A percentile compares a stretch with the other conserved stretches of the same genome.
These are phyloP conservation scores for Thalassiosira oceanica DNA, from an alignment of 352 stramenopile genomes.

Conservation along the genomic window DNA sequence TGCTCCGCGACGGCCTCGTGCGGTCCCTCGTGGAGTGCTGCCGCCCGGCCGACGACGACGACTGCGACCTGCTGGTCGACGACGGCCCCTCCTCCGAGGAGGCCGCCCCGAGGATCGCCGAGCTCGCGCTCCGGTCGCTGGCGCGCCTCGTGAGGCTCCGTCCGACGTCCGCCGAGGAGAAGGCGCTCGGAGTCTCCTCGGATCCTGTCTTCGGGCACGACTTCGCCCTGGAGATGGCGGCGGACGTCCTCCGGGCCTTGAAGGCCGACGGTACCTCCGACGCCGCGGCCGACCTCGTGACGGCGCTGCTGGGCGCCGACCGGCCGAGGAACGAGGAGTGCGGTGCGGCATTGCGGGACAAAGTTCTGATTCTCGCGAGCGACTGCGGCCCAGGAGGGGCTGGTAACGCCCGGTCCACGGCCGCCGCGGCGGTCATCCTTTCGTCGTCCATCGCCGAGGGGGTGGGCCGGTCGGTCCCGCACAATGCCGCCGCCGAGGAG, in stretches of 20 bases:
- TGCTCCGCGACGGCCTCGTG: slow-evolving; percentile 17
- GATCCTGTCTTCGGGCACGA: slow-evolving; percentile 23
- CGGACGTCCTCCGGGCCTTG: slow-evolving; percentile 8
- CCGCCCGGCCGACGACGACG: neutral
- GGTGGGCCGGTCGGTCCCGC: neutral
- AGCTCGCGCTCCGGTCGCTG: slow-evolving; percentile 11
- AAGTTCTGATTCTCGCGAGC: slow-evolving; percentile 20
- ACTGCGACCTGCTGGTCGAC: too few species aligned
- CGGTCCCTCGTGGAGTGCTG: slow-evolving; percentile 17
- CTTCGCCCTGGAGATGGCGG: slow-evolving; percentile 11
- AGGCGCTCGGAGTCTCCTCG: neutral
- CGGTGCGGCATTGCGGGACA: slow-evolving; percentile 16
- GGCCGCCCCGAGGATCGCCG: neutral
- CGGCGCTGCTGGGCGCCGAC: slow-evolving; percentile 8
- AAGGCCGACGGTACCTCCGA: neutral
- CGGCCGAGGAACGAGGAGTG: slow-evolving; percentile 29
- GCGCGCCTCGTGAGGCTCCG: slow-evolving; percentile 13
- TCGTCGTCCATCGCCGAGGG: neutral
- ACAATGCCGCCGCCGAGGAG: neutral
- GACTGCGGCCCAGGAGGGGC: neutral
- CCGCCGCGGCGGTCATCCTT: neutral
- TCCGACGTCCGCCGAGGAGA: neutral
- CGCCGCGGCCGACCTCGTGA: slow-evolving; percentile 6
- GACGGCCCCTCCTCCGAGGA: neutral
- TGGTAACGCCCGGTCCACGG: neutral